A percentile compares a stretch with the other conserved stretches of the same genome.
Conservation (phyloP, 2,329 filamentous ascomycete genomes). For the Epichloe gansuensis region DNA sequence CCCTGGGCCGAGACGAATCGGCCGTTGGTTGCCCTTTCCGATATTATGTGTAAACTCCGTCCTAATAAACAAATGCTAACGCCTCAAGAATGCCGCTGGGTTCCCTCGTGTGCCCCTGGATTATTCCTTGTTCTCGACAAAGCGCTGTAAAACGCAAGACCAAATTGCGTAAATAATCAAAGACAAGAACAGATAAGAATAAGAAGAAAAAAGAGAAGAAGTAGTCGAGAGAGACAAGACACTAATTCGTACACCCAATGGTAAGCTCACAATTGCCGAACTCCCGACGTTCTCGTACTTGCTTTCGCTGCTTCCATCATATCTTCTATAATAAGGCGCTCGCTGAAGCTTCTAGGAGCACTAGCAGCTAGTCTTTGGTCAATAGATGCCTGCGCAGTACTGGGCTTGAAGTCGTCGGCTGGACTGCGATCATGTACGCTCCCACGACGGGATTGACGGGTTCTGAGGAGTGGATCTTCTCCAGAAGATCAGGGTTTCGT, state of each 20-base stretch:
- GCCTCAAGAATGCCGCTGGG: slow-evolving; percentile 6
- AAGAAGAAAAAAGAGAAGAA: background rate
- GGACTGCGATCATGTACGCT: slow-evolving; percentile 39
- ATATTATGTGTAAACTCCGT: slow-evolving; percentile 2
- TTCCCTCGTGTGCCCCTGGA: background rate
- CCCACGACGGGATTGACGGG: slow-evolving; percentile 38
- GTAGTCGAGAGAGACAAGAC: background rate
- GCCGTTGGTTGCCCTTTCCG: slow-evolving; percentile 5
- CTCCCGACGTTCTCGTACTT: slow-evolving; percentile 6
- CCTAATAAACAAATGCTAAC: slow-evolving; percentile 8
- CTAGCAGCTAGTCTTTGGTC: slow-evolving; percentile 28
- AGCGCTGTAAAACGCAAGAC: slow-evolving; percentile 1
- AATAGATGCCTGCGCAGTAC: slow-evolving; percentile 28
- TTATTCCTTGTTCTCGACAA: background rate
- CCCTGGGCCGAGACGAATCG: background rate
- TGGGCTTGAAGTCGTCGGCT: slow-evolving; percentile 32
- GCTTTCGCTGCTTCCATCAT: slow-evolving; percentile 20
- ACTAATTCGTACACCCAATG: slow-evolving; percentile 3
- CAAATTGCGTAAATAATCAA: background rate
- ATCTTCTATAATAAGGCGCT: slow-evolving; percentile 37
- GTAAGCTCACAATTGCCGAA: slow-evolving; percentile 9
- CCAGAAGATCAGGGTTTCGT: slow-evolving; percentile 35
- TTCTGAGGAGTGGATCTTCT: slow-evolving; percentile 34
- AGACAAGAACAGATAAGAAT: slow-evolving; percentile 1
- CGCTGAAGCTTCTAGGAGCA: slow-evolving; percentile 34